These are phyloP conservation scores for Fusarium torulosum DNA, from an alignment of 2,329 filamentous ascomycete genomes.

Conservation along the genomic window DNA sequence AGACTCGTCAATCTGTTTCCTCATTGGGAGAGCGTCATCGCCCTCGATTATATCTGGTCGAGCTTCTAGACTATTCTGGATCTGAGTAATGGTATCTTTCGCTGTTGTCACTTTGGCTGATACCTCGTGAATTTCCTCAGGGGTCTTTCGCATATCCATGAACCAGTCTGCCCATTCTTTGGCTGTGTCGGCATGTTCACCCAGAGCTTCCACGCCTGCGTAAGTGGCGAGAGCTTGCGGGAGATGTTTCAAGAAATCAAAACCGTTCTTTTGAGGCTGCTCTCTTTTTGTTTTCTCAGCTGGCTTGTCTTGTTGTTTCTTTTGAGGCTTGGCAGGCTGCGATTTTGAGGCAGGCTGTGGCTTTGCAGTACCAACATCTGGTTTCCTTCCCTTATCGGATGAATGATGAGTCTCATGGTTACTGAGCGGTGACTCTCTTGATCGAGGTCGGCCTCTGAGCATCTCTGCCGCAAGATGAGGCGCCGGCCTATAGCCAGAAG, in stretches of 20 bases:
- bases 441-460: slow-evolving; percentile 21
- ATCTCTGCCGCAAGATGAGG: slow-evolving; percentile 24
- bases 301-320: background rate
- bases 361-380: background rate
- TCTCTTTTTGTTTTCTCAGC: background rate
- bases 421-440: slow-evolving; percentile 20
- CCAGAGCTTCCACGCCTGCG: slow-evolving; percentile 44
- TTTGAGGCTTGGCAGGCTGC: background rate
- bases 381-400: background rate
- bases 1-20: slow-evolving; percentile 49
- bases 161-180: slow-evolving; percentile 54
- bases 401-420: background rate
- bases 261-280: slow-evolving; percentile 7
- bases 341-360: background rate
- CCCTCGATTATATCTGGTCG: slow-evolving; percentile 51
- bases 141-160: slow-evolving; percentile 49
- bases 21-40: slow-evolving; percentile 46
- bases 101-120: slow-evolving; percentile 48
- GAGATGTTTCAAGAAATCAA: slow-evolving; percentile 41
- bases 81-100: slow-evolving; percentile 51
- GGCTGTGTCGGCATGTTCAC: slow-evolving; percentile 49
- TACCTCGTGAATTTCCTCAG: slow-evolving; percentile 49
- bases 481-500: slow-evolving; percentile 22
- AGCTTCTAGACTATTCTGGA: slow-evolving; percentile 47
- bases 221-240: slow-evolving; percentile 47